Evolutionary conservation across 2,329 filamentous ascomycete genomes (phyloP), one percentile per base, ranked within the genome.

Genomic region (Sarocladium strictum): DNA sequence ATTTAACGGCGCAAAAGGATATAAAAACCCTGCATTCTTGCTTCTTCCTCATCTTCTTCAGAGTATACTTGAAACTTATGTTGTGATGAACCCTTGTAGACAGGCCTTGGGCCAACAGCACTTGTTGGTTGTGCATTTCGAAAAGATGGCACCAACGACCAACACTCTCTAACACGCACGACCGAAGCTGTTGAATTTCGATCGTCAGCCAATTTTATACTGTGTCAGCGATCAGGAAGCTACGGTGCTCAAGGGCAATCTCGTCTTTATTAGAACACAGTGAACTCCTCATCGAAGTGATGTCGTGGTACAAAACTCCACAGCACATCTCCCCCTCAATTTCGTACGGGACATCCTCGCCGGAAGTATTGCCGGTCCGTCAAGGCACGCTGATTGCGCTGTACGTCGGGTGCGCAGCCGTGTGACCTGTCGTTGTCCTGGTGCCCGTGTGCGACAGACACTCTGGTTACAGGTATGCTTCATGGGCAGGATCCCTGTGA

Each of bases 1-100:
- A 51, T 51, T 35, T 51, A 14, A 47, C n/a, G 47, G 47, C 47
- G 47, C 23, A 33, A 12, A 32, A 33, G 47, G 29, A 51, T 21
- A 24, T 11, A 23, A 35, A 51, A 51, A 35, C 5, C 24, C 3
- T 33, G 26, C 47, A 51, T 35, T 51, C 35, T 11, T 51, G 15
- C 27, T 43, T 23, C n/a, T n/a, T n/a, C n/a, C n/a, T n/a, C n/a
- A n/a, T 43, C 17, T 17, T 17, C 17, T 14, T 21, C 12, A 43
- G 17, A 23, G 17, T 17, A 23, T 43, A 7, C 4, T 21, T 43
- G 38, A 21, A 23, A 43, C 38, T 7, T 17, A 14, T 21, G 19
- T n/a, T 7, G 17, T 23, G 19, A 21, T 7, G n/a, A 21, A 11
- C 12, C 7, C n/a, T 17, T 17, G 23, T 47, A 4, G 29, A 47